phyloP scores from a whole-genome alignment of 2,329 filamentous ascomycete species.

The Ophiostoma pallidulum region DNA sequence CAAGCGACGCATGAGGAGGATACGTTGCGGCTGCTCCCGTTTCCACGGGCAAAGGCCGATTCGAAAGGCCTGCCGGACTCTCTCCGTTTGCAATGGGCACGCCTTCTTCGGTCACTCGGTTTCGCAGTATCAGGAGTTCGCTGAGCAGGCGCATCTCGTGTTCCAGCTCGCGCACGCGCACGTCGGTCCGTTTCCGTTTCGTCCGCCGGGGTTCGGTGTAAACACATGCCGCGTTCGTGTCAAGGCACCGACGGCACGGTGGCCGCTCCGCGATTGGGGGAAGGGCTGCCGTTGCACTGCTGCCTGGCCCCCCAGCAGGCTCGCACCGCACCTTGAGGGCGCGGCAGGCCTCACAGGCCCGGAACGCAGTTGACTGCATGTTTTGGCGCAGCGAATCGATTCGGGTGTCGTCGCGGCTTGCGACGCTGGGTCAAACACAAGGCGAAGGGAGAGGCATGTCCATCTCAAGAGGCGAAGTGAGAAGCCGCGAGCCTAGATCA shows the following conservation, averaged over 20 bases:
- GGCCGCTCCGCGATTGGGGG: slow-evolving; percentile 7
- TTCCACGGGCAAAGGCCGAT: too few species aligned
- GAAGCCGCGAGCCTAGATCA: too few species aligned
- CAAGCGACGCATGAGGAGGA: background rate
- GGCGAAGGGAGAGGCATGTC: too few species aligned
- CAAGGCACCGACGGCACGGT: slow-evolving; percentile 10
- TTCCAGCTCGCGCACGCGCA: slow-evolving; percentile 67
- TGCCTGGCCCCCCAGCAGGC: background rate
- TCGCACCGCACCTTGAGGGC: slow-evolving; percentile 11
- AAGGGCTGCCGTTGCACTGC: background rate
- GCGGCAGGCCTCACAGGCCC: slow-evolving; percentile 12
- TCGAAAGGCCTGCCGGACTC: too few species aligned
- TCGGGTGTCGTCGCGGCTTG: too few species aligned
- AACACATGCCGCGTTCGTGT: slow-evolving; percentile 6
- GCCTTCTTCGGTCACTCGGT: background rate
- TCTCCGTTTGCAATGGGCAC: too few species aligned
- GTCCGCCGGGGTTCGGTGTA: slow-evolving; percentile 14
- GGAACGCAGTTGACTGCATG: slow-evolving; percentile 8
- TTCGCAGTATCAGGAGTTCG: slow-evolving; percentile 8
- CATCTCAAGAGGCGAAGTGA: too few species aligned
- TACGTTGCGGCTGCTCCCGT: background rate
- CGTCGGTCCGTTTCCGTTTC: slow-evolving; percentile 36
- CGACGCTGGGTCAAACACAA: too few species aligned
- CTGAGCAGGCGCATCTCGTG: slow-evolving; percentile 59
- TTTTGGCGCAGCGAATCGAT: too few species aligned